Percentiles rank a stretch among this genome's conserved stretches.
Conservation (phyloP, 2,329 filamentous ascomycete species). For the Rosellinia necatrix region DNA sequence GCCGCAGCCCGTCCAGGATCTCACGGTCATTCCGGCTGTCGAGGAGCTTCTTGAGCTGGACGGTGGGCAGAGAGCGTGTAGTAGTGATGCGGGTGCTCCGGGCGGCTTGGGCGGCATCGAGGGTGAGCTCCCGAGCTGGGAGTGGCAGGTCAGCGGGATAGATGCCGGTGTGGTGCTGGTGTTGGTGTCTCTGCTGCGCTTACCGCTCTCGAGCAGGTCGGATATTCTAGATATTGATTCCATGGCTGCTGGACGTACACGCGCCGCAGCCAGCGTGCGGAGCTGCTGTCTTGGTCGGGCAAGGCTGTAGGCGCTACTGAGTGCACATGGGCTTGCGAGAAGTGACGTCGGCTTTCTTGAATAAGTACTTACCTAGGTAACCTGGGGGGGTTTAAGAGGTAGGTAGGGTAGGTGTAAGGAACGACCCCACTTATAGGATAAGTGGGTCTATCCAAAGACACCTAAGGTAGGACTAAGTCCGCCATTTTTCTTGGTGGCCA, state of each 20-base stretch:
- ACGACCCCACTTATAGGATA: too few relatives aligned
- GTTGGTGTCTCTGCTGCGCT: conserved; percentile 38
- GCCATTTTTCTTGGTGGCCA: too few relatives aligned
- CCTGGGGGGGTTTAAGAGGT: too few relatives aligned
- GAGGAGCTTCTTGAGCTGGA: conserved; percentile 90
- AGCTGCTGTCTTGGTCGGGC: conserved; percentile 34
- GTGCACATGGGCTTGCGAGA: not conserved
- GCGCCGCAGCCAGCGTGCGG: conserved; percentile 31
- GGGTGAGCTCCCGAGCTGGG: conserved; percentile 90
- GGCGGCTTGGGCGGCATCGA: conserved; percentile 93
- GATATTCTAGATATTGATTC: conserved; percentile 96
- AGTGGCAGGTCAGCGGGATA: conserved; percentile 22
- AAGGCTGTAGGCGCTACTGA: not conserved
- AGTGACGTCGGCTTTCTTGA: conserved; percentile 22
- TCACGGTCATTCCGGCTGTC: conserved; percentile 94
- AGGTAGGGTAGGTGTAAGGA: too few relatives aligned
- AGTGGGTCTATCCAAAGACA: too few relatives aligned
- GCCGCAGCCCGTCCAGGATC: conserved; percentile 86
- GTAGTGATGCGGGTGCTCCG: conserved; percentile 66
- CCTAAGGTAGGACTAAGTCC: too few relatives aligned
- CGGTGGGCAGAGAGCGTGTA: conserved; percentile 70
- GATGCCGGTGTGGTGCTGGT: conserved; percentile 11
- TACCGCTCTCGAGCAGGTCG: conserved; percentile 92
- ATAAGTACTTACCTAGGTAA: too few relatives aligned
- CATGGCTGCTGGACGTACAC: conserved; percentile 58